Conservation (phyloP, 768 basidiomycete species). For the Kwoniella bestiolae region DNA sequence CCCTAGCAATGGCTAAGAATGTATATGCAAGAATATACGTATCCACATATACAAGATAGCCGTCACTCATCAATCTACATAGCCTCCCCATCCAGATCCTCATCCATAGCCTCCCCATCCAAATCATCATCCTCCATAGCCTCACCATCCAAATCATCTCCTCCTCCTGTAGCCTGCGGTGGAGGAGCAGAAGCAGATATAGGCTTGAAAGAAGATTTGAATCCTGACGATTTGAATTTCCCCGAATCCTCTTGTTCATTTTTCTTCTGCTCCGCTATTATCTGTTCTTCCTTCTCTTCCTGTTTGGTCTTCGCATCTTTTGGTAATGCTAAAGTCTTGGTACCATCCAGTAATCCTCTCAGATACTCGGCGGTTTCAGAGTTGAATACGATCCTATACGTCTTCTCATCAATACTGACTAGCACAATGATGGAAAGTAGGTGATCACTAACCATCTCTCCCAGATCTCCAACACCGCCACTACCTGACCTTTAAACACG, state of each 20-base stretch:
- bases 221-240: constrained; percentile 55
- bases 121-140: constrained; percentile 55
- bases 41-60: constrained; percentile 14
- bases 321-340: constrained; percentile 26
- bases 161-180: constrained; percentile 43
- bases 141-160: constrained; percentile 61
- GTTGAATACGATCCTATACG: constrained; percentile 78
- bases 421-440: background rate
- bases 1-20: too few relatives aligned
- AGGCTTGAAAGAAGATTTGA: constrained; percentile 54
- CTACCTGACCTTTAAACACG: constrained; percentile 91
- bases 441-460: constrained; percentile 70
- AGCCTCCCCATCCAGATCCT: constrained; percentile 63
- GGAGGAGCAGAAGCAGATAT: constrained; percentile 19
- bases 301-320: constrained; percentile 2
- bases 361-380: constrained; percentile 80
- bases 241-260: constrained; percentile 9
- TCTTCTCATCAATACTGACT: background rate
- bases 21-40: too few relatives aligned
- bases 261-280: background rate
- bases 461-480: constrained; percentile 89
- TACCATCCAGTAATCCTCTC: constrained; percentile 69
- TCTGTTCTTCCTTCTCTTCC: background rate
- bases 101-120: constrained; percentile 61
- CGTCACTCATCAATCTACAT: constrained; percentile 25